A percentile compares a stretch with the other conserved stretches of the same genome.
Evolutionary conservation across 805 yeast species (phyloP).

Genomic region (Candida xyloterini): DNA sequence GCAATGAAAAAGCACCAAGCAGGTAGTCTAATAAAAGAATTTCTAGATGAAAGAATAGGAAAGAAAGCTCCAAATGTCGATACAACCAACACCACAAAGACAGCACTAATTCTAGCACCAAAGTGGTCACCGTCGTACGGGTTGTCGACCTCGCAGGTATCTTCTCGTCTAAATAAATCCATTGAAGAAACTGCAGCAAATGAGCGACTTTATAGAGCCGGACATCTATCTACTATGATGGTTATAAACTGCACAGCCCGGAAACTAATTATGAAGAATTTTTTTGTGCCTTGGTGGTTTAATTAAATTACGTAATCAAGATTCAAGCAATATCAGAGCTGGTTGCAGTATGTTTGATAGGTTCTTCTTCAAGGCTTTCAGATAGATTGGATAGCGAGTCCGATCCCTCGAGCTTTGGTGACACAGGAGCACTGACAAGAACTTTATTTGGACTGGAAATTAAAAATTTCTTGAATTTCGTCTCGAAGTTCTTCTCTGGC

Average conservation of each 20-base stretch:
- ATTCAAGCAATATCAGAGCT: background rate
- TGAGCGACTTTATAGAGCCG: background rate
- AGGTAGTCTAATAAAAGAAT: conserved; percentile 58
- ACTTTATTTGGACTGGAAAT: conserved; percentile 24
- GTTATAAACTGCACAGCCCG: conserved; percentile 8
- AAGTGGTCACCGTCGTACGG: conserved; percentile 33
- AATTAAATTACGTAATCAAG: background rate
- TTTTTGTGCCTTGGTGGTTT: conserved; percentile 8
- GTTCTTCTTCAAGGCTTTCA: background rate
- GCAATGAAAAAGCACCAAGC: conserved; percentile 62
- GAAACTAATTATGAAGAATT: background rate
- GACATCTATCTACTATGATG: conserved; percentile 9
- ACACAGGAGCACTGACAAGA: conserved; percentile 13
- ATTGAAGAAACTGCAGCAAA: background rate
- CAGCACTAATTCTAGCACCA: conserved; percentile 52
- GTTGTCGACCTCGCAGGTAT: conserved; percentile 19
- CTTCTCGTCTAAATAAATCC: conserved; percentile 13
- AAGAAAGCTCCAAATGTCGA: conserved; percentile 59
- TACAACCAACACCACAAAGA: conserved; percentile 59
- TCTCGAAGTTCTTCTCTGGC: conserved; percentile 22
- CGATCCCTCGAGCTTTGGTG: no score
- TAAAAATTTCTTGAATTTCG: conserved; percentile 25
- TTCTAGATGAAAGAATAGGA: conserved; percentile 59
- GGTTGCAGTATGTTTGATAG: conserved; percentile 1
- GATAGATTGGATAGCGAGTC: no score